Evolutionary conservation across 2,329 filamentous ascomycete species (phyloP), one percentile per base, ranked within the genome.

Genomic region (Pseudodiploospora longispora): DNA sequence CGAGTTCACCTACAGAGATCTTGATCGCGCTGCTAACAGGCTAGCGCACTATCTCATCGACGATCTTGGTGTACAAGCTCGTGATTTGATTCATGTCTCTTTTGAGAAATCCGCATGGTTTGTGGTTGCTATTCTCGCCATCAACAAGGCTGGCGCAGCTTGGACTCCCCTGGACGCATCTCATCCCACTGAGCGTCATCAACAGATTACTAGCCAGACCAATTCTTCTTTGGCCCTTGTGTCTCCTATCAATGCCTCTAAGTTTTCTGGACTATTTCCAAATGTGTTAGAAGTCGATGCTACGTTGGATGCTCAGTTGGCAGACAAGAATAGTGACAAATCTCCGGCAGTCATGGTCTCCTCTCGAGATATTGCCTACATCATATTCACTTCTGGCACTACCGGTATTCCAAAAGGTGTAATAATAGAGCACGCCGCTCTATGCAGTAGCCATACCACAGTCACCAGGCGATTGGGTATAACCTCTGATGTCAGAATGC

Each of bases 101-200:
- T 52, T 52, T 12, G 37, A 44, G 6, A 52, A 44, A 19, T 44
- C 42, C 5, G 12, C 4, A 6, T 52, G 49, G 49, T 40, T 41
- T 6, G 36, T 46, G 6, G 12, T 34, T 34, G 12, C 32, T 9
- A 34, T 34, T 9, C 32, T 34, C 32, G 32, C 32, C 12, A 12
- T 34, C 12, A 34, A 9, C 9, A 34, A 34, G 32, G 12, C 12
- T 9, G 32, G 32, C 32, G 32, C 9, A 34, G 12, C 32, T 34
- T 52, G 45, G 12, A 46, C 47, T 10, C 45, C 45, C 10, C 38
- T 54, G 2, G 47, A 49, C 12, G 44, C 46, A 1, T 41, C 46
- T 27, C 43, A 48, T 12, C 48, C 48, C 28, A 40, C 41, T 30
- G 35, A 46, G 35, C 30, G 43, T 4, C 39, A 42, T 8, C 36